Percentiles rank a stretch among this genome's conserved stretches.
Conservation (phyloP, 345 rosid species). For the Salix udensis region DNA sequence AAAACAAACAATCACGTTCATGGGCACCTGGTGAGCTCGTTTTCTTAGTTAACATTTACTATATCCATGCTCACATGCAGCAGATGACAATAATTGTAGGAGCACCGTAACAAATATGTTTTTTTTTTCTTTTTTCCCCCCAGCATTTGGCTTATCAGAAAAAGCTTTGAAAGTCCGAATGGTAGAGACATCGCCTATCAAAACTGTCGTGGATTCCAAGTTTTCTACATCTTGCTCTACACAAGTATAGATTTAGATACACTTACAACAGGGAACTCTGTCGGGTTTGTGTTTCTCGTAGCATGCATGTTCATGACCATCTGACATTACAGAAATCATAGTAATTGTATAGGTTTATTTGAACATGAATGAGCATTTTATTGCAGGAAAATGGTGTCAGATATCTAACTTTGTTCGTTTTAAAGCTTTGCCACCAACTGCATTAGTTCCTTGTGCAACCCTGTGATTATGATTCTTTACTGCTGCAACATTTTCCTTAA, state of each 20-base stretch:
- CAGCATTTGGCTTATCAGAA: constrained; percentile 48
- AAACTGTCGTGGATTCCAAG: constrained; percentile 4
- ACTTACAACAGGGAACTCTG: constrained; percentile 2
- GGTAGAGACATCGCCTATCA: constrained; percentile 1
- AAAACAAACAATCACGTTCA: constrained; percentile 16
- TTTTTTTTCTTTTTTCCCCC: neutral
- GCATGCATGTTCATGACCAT: neutral
- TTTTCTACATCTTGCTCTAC: neutral
- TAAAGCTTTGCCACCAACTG: neutral
- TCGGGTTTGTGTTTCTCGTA: neutral
- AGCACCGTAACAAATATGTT: neutral
- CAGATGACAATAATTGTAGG: neutral
- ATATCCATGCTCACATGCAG: neutral
- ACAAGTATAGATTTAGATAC: constrained; percentile 4
- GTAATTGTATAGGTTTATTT: neutral
- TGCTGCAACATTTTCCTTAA: neutral
- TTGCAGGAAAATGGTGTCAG: neutral
- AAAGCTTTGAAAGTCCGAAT: constrained; percentile 8
- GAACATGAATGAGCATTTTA: neutral
- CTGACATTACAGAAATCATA: neutral
- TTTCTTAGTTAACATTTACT: neutral
- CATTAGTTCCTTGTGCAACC: neutral
- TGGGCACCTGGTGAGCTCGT: constrained; percentile 40
- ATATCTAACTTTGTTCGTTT: neutral
- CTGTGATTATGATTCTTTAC: neutral